These are phyloP conservation scores for Ambispora gerdemannii DNA, from an alignment of 192 early-diverging fungal genomes.

Conservation along the genomic window DNA sequence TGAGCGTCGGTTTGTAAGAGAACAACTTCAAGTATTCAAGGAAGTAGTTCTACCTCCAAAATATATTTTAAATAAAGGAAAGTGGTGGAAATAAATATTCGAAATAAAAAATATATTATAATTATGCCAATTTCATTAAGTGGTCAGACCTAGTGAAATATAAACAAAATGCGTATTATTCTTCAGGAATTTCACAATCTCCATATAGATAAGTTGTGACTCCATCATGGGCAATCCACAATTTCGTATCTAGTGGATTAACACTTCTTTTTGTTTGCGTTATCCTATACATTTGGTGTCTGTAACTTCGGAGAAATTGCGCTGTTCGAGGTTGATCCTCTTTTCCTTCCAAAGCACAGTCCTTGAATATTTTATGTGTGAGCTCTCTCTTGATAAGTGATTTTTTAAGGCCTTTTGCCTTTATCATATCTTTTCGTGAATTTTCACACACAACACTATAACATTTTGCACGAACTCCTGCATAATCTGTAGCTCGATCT, in stretches of 20 bases:
- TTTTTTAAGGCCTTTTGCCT: conserved; percentile 23
- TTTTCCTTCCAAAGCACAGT: conserved; percentile 29
- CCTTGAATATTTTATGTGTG: conserved; percentile 26
- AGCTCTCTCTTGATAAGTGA: conserved; percentile 24
- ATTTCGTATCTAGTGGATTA: conserved; percentile 24
- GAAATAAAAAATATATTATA: too few species aligned
- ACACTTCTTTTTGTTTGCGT: conserved; percentile 26
- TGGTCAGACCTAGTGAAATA: too few species aligned
- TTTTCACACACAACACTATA: too few species aligned
- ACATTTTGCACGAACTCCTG: conserved; percentile 16
- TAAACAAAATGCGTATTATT: too few species aligned
- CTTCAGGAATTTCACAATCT: conserved; percentile 23
- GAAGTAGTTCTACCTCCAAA: too few species aligned
- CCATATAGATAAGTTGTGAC: conserved; percentile 23
- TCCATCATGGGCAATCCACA: conserved; percentile 16
- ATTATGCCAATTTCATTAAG: too few species aligned
- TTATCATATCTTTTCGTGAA: too few species aligned
- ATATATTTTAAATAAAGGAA: too few species aligned
- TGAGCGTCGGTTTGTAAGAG: background rate
- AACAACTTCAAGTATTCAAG: too few species aligned
- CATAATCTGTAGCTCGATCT: conserved; percentile 17
- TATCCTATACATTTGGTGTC: conserved; percentile 26
- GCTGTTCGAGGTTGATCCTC: conserved; percentile 22
- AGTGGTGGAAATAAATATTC: too few species aligned
- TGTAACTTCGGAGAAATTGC: conserved; percentile 27